Conservation (phyloP, 2,329 filamentous ascomycete species). For the Amauroascus niger region DNA sequence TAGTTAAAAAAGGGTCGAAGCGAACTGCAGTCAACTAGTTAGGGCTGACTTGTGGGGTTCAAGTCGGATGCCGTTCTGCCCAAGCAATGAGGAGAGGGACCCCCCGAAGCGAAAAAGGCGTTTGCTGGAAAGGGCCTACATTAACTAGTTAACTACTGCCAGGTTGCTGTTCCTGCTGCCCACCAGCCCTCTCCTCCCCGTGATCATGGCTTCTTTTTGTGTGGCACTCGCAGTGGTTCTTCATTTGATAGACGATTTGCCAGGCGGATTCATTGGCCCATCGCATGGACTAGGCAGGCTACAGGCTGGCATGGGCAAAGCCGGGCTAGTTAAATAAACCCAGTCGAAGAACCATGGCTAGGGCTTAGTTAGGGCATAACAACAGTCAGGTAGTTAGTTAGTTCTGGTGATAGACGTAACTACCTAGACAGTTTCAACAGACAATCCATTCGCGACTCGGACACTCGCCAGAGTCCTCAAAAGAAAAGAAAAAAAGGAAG, state of each 20-base stretch:
- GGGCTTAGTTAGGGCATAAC: no score
- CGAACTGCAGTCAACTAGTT: slow-evolving; percentile 6
- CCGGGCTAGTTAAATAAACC: neutral
- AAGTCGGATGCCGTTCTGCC: neutral
- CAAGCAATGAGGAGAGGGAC: neutral
- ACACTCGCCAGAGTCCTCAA: no score
- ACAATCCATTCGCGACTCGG: neutral
- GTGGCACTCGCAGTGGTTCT: slow-evolving; percentile 3
- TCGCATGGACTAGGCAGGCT: neutral
- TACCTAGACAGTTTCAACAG: no score
- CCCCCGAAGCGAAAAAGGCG: neutral
- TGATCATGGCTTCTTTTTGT: slow-evolving; percentile 5
- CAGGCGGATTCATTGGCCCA: slow-evolving; percentile 7
- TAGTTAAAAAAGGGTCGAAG: neutral
- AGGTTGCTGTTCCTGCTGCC: neutral
- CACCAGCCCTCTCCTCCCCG: neutral
- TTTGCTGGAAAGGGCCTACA: neutral
- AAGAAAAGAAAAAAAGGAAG: no score
- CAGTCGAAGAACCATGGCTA: no score
- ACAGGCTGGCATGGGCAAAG: neutral
- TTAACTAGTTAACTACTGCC: neutral
- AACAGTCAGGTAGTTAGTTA: no score
- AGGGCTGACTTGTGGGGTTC: slow-evolving; percentile 11
- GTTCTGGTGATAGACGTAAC: no score
- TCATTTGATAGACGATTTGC: neutral